Percentiles rank a stretch among this genome's conserved stretches.
These are phyloP conservation scores for Nidularia sp. DNA, from an alignment of 768 basidiomycete species.

Conservation along the genomic window DNA sequence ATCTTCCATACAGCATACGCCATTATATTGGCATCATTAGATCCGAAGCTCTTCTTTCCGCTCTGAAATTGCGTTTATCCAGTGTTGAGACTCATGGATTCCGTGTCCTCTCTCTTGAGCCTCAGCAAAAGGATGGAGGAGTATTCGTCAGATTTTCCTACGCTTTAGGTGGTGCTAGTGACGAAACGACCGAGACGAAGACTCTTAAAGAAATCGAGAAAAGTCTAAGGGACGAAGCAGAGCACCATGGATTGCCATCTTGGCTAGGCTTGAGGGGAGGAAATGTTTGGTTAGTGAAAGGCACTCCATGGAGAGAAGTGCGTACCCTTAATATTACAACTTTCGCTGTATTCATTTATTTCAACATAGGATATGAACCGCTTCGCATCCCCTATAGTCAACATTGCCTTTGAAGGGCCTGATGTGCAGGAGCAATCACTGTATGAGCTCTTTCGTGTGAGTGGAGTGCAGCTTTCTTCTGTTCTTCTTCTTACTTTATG, in stretches of 20 bases:
- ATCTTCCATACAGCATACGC: slow-evolving; percentile 45
- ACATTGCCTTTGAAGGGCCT: slow-evolving; percentile 85
- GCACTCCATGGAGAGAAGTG: slow-evolving; percentile 81
- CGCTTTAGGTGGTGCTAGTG: slow-evolving; percentile 3
- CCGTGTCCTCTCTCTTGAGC: slow-evolving; percentile 57
- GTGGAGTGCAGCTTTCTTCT: slow-evolving; percentile 12
- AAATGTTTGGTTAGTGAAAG: slow-evolving; percentile 69
- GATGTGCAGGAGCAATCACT: slow-evolving; percentile 79
- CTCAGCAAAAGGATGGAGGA: slow-evolving; percentile 78
- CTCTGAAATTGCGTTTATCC: slow-evolving; percentile 44
- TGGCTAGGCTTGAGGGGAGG: slow-evolving; percentile 55
- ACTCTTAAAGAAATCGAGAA: slow-evolving; percentile 44
- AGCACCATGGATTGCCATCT: slow-evolving; percentile 56
- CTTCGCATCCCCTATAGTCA: slow-evolving; percentile 69
- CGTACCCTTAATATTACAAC: slow-evolving; percentile 7
- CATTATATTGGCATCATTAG: slow-evolving; percentile 59
- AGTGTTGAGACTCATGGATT: slow-evolving; percentile 54
- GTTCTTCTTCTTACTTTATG: slow-evolving; percentile 1
- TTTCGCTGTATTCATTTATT: neutral
- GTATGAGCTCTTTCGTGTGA: slow-evolving; percentile 74
- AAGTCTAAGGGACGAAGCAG: slow-evolving; percentile 38
- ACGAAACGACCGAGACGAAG: slow-evolving; percentile 13
- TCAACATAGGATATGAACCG: slow-evolving; percentile 72
- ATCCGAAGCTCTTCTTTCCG: slow-evolving; percentile 50
- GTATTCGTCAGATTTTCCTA: slow-evolving; percentile 78